Evolutionary conservation across 306 rosid genomes (phyloP).

Genomic region (Pyrus pyrifolia): DNA sequence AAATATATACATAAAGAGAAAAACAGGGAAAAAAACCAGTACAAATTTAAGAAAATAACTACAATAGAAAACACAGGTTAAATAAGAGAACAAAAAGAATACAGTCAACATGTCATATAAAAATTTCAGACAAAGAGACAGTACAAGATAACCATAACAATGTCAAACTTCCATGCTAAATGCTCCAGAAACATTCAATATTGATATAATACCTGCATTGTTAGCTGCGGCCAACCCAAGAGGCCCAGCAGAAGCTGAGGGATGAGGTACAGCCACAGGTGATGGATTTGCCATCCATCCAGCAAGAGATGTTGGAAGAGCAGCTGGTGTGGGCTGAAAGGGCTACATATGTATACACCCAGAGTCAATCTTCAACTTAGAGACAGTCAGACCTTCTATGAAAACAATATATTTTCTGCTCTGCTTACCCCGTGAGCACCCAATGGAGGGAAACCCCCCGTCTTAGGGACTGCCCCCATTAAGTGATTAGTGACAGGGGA

Average conservation of each 20-base stretch:
- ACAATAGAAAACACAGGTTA: neutral
- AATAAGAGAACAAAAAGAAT: neutral
- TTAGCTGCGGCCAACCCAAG: conserved; percentile 66
- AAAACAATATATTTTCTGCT: conserved; percentile 1
- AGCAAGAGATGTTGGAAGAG: conserved; percentile 86
- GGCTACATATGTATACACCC: conserved; percentile 50
- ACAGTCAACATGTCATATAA: neutral
- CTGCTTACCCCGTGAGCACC: conserved; percentile 93
- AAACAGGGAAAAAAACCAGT: conserved; percentile 13
- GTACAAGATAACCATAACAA: neutral
- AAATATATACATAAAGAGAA: conserved; percentile 15
- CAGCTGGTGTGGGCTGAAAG: conserved; percentile 82
- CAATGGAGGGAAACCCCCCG: conserved; percentile 83
- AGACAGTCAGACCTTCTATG: neutral
- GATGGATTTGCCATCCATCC: conserved; percentile 98
- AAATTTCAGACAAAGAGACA: neutral
- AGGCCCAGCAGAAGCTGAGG: conserved; percentile 91
- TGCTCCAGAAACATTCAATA: conserved; percentile 1
- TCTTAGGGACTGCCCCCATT: conserved; percentile 91
- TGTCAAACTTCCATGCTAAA: neutral
- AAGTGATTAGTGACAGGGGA: conserved; percentile 97
- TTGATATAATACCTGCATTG: conserved; percentile 56
- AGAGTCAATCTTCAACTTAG: conserved; percentile 23
- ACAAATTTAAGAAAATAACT: neutral
- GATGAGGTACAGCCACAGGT: conserved; percentile 62